A percentile compares a stretch with the other conserved stretches of the same genome.
These are phyloP conservation scores for Pseudopediastrum boryanum DNA, from an alignment of 139 green algal genomes.

Conservation along the genomic window DNA sequence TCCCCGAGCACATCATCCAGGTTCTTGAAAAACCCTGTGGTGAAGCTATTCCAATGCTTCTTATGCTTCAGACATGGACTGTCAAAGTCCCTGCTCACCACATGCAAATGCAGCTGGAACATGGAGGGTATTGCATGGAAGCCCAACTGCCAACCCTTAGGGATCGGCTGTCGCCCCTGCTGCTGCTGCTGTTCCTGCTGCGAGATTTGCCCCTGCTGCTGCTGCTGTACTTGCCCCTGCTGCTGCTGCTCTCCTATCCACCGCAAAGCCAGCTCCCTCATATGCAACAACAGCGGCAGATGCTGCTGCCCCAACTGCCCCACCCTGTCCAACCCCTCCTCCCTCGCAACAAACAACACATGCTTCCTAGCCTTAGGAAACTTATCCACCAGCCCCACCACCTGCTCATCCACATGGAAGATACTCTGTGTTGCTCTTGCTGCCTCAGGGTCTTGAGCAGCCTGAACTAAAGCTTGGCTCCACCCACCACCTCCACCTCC, in stretches of 20 bases:
- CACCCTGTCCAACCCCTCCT: conserved; percentile 50
- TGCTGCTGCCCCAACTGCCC: conserved; percentile 49
- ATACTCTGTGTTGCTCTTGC: conserved; percentile 17
- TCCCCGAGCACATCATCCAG: conserved; percentile 41
- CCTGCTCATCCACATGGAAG: conserved; percentile 48
- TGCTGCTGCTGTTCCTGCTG: conserved; percentile 18
- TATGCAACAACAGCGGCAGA: conserved; percentile 70
- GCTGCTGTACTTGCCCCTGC: conserved; percentile 61
- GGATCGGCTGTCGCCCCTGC: not conserved
- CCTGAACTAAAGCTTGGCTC: too few species aligned
- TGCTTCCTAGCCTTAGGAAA: conserved; percentile 75
- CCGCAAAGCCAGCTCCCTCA: conserved; percentile 46
- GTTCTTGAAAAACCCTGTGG: conserved; percentile 67
- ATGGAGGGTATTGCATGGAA: conserved; percentile 86
- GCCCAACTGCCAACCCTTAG: conserved; percentile 52
- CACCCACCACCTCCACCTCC: too few species aligned
- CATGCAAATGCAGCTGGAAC: conserved; percentile 89
- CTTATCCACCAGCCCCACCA: conserved; percentile 65
- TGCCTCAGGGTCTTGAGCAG: not conserved
- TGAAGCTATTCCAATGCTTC: conserved; percentile 88
- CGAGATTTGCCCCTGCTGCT: conserved; percentile 41
- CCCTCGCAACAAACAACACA: conserved; percentile 65
- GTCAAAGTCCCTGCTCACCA: conserved; percentile 69
- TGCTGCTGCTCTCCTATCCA: conserved; percentile 45
- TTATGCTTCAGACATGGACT: conserved; percentile 77